A percentile compares a stretch with the other conserved stretches of the same genome.
Conservation (phyloP, 1,284 basidiomycete genomes). For the Vanrija humicola region DNA sequence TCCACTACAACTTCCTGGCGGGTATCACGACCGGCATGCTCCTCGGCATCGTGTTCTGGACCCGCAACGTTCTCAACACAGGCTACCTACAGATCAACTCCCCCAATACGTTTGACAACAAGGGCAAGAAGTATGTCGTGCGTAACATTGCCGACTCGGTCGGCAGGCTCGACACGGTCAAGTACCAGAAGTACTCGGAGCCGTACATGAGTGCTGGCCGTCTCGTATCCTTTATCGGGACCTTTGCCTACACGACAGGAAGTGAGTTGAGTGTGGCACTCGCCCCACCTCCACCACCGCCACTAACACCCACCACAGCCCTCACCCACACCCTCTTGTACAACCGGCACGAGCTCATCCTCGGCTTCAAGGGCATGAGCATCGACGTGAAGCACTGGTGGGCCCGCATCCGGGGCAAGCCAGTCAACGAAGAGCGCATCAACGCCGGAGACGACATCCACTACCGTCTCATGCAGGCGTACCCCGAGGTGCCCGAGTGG, state of each 20-base stretch:
- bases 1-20: conserved; percentile 10
- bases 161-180: conserved; percentile 6
- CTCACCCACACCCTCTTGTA: background rate
- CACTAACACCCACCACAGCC: background rate
- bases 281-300: background rate
- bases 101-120: conserved; percentile 16
- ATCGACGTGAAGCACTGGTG: background rate
- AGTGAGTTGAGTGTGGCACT: conserved; percentile 1
- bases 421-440: too few relatives aligned
- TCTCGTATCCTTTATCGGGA: conserved; percentile 6
- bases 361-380: background rate
- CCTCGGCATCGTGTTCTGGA: conserved; percentile 14
- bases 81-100: conserved; percentile 76
- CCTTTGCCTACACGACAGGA: conserved; percentile 13
- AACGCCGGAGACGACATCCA: background rate
- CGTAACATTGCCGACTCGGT: conserved; percentile 9
- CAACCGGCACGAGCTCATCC: background rate
- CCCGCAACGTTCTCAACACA: conserved; percentile 68
- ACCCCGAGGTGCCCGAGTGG: conserved; percentile 1
- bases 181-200: conserved; percentile 16
- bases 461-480: background rate
- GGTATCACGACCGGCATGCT: conserved; percentile 6
- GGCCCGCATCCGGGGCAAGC: too few relatives aligned
- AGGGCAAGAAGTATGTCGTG: conserved; percentile 6
- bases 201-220: conserved; percentile 11